A percentile compares a stretch with the other conserved stretches of the same genome.
phyloP scores from a whole-genome alignment of 2,329 filamentous ascomycete genomes.

The Nemania sp. region DNA sequence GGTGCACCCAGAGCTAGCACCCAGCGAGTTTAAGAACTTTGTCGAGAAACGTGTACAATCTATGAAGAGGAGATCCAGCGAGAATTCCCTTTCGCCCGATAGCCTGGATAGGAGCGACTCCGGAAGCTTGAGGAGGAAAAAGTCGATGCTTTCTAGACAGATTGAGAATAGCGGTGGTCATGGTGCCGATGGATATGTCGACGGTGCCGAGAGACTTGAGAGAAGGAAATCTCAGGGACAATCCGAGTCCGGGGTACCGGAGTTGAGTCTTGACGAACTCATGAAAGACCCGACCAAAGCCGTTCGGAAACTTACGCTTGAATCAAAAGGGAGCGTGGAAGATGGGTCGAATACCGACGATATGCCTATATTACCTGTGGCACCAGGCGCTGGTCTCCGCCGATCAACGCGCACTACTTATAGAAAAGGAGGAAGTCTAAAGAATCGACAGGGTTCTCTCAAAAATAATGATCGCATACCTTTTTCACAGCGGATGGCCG shows the following conservation, averaged over 20 bases:
- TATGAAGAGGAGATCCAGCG: constrained; percentile 86
- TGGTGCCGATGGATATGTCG: constrained; percentile 75
- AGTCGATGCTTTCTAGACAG: constrained; percentile 94
- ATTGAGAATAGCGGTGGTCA: constrained; percentile 77
- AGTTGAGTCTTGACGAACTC: constrained; percentile 82
- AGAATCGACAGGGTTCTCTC: constrained; percentile 84
- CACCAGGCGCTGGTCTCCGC: constrained; percentile 82
- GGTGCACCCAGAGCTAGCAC: constrained; percentile 93
- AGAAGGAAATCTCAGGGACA: constrained; percentile 73
- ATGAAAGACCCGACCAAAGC: constrained; percentile 82
- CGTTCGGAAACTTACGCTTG: constrained; percentile 75
- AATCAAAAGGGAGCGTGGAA: constrained; percentile 58
- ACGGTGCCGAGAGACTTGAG: constrained; percentile 84
- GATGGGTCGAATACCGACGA: constrained; percentile 69
- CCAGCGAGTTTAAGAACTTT: constrained; percentile 96
- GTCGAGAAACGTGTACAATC: constrained; percentile 92
- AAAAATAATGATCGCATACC: constrained; percentile 80
- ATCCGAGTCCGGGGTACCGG: constrained; percentile 62
- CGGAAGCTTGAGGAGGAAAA: constrained; percentile 82
- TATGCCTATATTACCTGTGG: constrained; percentile 85
- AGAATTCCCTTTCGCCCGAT: constrained; percentile 72
- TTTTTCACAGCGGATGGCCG: constrained; percentile 77
- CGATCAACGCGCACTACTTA: constrained; percentile 94
- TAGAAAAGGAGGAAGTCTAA: constrained; percentile 84
- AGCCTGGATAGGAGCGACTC: constrained; percentile 65